Percentiles rank a stretch among this genome's conserved stretches.
Conservation (phyloP, 2,329 filamentous ascomycete genomes). For the Cryphonectria nitschkei region DNA sequence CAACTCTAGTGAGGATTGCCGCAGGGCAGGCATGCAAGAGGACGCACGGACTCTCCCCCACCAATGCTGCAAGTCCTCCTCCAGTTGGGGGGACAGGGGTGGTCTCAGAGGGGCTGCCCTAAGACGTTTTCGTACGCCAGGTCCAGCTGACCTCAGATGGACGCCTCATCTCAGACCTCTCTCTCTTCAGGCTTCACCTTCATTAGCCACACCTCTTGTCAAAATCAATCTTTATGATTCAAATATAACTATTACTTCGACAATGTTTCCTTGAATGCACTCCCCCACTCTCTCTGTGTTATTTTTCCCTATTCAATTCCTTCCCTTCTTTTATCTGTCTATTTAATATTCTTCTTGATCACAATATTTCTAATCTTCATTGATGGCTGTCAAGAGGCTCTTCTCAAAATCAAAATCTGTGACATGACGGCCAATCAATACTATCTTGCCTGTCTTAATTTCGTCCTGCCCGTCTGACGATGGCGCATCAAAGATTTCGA, state of each 20-base stretch:
- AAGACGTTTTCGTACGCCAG: neutral
- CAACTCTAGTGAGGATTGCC: slow-evolving; percentile 26
- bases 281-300: too few species aligned
- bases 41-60: slow-evolving; percentile 25
- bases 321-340: too few species aligned
- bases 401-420: slow-evolving; percentile 54
- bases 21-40: slow-evolving; percentile 26
- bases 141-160: neutral
- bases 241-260: too few species aligned
- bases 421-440: slow-evolving; percentile 65
- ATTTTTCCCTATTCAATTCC: too few species aligned
- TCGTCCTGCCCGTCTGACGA: slow-evolving; percentile 36
- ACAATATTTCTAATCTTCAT: neutral
- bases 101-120: neutral
- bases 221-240: neutral
- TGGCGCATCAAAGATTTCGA: slow-evolving; percentile 78
- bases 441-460: slow-evolving; percentile 55
- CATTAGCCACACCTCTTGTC: too few species aligned
- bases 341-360: too few species aligned
- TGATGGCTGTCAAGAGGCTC: slow-evolving; percentile 40
- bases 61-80: slow-evolving; percentile 4
- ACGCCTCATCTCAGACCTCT: neutral
- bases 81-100: slow-evolving; percentile 6
- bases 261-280: too few species aligned
- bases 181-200: neutral